phyloP scores from a whole-genome alignment of 768 basidiomycete genomes.

The Russula virescens region DNA sequence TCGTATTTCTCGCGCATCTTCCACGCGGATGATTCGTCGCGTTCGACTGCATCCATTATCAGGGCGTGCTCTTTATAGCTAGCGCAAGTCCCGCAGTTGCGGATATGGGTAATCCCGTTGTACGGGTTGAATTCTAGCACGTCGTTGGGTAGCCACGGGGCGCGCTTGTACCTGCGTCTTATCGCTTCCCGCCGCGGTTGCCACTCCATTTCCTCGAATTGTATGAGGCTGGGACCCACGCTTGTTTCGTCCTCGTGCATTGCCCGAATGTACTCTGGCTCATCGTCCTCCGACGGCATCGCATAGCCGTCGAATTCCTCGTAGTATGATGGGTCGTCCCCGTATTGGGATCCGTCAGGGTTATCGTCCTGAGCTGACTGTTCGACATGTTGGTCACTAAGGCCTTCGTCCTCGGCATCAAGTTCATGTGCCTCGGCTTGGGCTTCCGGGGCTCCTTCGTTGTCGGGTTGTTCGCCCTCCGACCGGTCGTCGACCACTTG shows the following conservation, averaged over 20 bases:
- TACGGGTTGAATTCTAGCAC: neutral
- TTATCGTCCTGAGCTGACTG: neutral
- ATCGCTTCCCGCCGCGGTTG: neutral
- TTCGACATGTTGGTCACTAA: no score
- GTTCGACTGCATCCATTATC: neutral
- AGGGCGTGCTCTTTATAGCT: neutral
- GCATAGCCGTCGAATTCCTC: neutral
- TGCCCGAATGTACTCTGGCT: neutral
- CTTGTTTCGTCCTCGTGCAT: neutral
- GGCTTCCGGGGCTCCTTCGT: no score
- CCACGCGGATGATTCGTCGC: neutral
- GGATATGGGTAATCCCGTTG: neutral
- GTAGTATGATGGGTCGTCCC: neutral
- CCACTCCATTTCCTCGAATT: neutral
- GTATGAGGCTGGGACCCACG: accelerated
- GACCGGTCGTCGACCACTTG: no score
- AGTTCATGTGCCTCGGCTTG: no score
- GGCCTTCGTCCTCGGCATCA: no score
- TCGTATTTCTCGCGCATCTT: neutral
- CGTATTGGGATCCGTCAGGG: neutral
- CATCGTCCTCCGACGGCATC: neutral
- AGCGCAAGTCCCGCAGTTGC: neutral
- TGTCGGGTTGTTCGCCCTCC: no score
- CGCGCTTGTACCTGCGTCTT: neutral
- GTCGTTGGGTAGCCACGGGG: neutral